These are phyloP conservation scores for Dentiscutata heterogama DNA, from an alignment of 371 early-diverging fungal genomes.

Conservation along the genomic window DNA sequence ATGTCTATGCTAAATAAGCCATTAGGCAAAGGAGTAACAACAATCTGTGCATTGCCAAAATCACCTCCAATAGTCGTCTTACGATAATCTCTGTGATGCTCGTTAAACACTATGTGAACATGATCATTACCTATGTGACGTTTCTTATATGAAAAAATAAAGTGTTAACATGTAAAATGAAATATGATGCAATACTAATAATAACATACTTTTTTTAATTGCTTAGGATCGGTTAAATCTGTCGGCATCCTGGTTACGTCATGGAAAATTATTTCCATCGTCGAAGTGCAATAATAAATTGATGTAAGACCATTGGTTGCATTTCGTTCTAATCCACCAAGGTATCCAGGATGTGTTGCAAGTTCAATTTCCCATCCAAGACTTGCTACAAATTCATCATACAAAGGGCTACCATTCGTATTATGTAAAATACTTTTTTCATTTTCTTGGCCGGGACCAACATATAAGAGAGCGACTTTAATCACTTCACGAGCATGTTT, in stretches of 20 bases:
- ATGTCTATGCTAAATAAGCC: slow-evolving; percentile 80
- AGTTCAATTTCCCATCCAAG: slow-evolving; percentile 91
- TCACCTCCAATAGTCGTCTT: slow-evolving; percentile 95
- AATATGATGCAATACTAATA: slow-evolving; percentile 8
- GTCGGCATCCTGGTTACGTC: slow-evolving; percentile 93
- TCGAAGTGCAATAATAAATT: slow-evolving; percentile 85
- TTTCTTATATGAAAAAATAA: slow-evolving; percentile 70
- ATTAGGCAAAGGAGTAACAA: slow-evolving; percentile 82
- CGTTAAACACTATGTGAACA: slow-evolving; percentile 98
- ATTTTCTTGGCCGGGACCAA: slow-evolving; percentile 91
- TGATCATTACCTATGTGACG: slow-evolving; percentile 98
- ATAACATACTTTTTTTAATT: slow-evolving; percentile 82
- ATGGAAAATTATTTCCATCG: slow-evolving; percentile 91
- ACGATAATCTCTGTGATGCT: slow-evolving; percentile 85
- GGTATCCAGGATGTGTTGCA: slow-evolving; percentile 84
- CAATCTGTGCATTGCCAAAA: slow-evolving; percentile 95
- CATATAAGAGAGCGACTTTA: slow-evolving; percentile 92
- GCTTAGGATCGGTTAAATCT: slow-evolving; percentile 79
- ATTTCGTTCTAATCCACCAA: slow-evolving; percentile 88
- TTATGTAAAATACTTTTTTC: slow-evolving; percentile 89
- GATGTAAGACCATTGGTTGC: slow-evolving; percentile 82
- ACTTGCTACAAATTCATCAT: slow-evolving; percentile 84
- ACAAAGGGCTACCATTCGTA: slow-evolving; percentile 69
- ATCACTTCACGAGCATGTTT: slow-evolving; percentile 83
- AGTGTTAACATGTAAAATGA: not conserved